These are phyloP conservation scores for Aurinia saxatilis DNA, from an alignment of 345 rosid species.

Conservation along the genomic window DNA sequence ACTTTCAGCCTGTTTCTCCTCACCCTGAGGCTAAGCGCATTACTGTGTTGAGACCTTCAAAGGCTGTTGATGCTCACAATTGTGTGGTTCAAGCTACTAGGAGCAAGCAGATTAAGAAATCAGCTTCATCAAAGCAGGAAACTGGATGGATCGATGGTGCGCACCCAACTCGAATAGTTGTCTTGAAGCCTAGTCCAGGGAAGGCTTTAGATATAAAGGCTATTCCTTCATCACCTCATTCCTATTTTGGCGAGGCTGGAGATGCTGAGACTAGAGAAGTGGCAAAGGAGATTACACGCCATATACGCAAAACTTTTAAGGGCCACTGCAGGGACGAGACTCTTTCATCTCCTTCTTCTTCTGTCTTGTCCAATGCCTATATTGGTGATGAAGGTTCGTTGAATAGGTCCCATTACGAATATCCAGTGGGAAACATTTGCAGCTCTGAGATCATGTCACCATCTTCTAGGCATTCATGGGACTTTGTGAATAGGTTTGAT, in stretches of 20 bases:
- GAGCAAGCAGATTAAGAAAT: constrained; percentile 35
- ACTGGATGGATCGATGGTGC: constrained; percentile 36
- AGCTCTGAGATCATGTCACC: constrained; percentile 77
- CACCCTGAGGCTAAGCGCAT: constrained; percentile 68
- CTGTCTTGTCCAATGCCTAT: constrained; percentile 73
- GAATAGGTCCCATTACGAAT: constrained; percentile 52
- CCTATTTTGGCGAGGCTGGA: constrained; percentile 40
- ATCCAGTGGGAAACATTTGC: constrained; percentile 53
- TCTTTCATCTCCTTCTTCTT: constrained; percentile 40
- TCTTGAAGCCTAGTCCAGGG: constrained; percentile 78
- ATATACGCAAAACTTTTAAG: constrained; percentile 40
- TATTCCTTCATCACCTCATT: constrained; percentile 33
- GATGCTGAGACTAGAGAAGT: constrained; percentile 60
- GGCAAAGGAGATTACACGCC: constrained; percentile 51
- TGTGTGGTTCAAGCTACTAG: constrained; percentile 32
- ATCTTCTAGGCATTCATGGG: constrained; percentile 83
- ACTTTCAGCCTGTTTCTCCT: constrained; percentile 43
- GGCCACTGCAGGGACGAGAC: constrained; percentile 63
- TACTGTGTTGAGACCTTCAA: constrained; percentile 80
- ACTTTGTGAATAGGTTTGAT: constrained; percentile 57
- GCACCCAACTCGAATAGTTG: constrained; percentile 80
- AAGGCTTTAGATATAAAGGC: constrained; percentile 49
- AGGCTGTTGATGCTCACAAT: constrained; percentile 46
- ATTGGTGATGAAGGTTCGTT: constrained; percentile 73
- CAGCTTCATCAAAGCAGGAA: constrained; percentile 26